Conservation (phyloP, 1,284 basidiomycete genomes). For the Sphagnurus paluster region DNA sequence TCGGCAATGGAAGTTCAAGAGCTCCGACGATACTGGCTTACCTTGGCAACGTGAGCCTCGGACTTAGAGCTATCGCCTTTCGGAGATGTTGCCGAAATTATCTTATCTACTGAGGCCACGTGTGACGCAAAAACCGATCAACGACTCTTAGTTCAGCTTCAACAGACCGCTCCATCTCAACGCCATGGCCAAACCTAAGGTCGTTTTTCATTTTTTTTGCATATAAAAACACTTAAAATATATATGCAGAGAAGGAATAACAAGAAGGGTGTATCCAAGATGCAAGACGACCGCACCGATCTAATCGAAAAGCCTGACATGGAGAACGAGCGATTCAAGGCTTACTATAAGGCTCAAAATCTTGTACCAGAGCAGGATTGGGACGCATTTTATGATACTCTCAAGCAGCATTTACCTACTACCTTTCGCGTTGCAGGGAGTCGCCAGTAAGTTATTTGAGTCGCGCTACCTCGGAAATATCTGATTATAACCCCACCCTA, state of each 20-base stretch:
- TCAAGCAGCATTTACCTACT: conserved; percentile 83
- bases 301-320: conserved; percentile 59
- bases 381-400: conserved; percentile 68
- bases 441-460: conserved; percentile 63
- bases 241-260: conserved; percentile 2
- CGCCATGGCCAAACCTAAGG: conserved; percentile 11
- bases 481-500: conserved; percentile 27
- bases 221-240: not conserved
- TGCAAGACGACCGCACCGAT: conserved; percentile 32
- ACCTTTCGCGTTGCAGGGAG: conserved; percentile 94
- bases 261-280: not conserved
- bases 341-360: conserved; percentile 79
- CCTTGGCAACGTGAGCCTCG: no score
- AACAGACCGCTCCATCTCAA: not conserved
- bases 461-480: conserved; percentile 2
- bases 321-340: conserved; percentile 71
- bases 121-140: no score
- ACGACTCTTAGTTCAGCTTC: not conserved
- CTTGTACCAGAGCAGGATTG: conserved; percentile 78
- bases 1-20: no score
- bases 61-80: no score
- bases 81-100: no score
- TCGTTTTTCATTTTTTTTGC: not conserved
- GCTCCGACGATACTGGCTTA: no score
- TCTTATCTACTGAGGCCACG: no score